Evolutionary conservation across 1,284 basidiomycete genomes (phyloP).

Genomic region (Microbotryum silenes-acaulis): DNA sequence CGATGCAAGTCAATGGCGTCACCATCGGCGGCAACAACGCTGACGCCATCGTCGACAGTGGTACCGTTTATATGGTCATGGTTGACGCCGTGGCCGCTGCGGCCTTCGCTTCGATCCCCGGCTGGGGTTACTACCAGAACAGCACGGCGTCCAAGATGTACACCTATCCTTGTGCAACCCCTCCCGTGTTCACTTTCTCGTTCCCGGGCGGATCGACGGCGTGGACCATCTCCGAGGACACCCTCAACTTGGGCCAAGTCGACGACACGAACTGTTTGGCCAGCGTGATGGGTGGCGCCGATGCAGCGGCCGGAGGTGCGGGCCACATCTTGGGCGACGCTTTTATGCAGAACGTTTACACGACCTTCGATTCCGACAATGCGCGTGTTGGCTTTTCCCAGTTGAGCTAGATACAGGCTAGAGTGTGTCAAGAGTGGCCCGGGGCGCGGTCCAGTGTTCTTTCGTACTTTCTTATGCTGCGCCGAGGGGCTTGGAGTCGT

Average conservation of each 20-base stretch:
- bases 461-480: too few species aligned
- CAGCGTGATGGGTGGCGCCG: conserved; percentile 37
- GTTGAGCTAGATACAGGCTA: too few species aligned
- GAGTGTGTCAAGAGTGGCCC: too few species aligned
- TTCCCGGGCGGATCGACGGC: conserved; percentile 28
- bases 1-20: too few species aligned
- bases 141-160: too few species aligned
- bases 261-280: conserved; percentile 23
- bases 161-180: conserved; percentile 37
- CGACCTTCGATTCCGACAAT: conserved; percentile 43
- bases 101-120: conserved; percentile 22
- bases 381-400: conserved; percentile 43
- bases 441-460: too few species aligned
- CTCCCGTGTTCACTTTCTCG: conserved; percentile 39
- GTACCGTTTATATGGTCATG: too few species aligned
- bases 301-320: conserved; percentile 35
- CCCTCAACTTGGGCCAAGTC: conserved; percentile 33
- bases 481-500: too few species aligned
- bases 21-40: too few species aligned
- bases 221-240: conserved; percentile 19
- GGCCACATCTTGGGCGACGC: conserved; percentile 43
- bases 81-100: too few species aligned
- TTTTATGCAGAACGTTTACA: conserved; percentile 37
- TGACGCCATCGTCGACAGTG: too few species aligned
- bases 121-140: conserved; percentile 36